These are phyloP conservation scores for Phlebiopsis gigantea DNA, from an alignment of 768 basidiomycete genomes.

Conservation along the genomic window DNA sequence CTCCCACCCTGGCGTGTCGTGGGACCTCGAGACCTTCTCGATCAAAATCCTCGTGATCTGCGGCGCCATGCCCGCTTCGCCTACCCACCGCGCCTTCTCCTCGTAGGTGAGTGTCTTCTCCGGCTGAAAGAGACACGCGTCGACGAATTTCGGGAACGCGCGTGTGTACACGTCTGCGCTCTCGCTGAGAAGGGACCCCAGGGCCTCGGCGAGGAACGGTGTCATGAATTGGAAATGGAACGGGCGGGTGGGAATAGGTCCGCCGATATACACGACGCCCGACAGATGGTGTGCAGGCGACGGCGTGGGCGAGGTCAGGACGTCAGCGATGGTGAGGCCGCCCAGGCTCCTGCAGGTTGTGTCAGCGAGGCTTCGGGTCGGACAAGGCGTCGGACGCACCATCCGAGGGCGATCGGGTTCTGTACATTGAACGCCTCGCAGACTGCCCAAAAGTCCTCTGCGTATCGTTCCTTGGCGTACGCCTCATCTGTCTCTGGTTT, in stretches of 20 bases:
- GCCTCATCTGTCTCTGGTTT: slow-evolving; percentile 18
- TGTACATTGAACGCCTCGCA: slow-evolving; percentile 20
- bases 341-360: neutral
- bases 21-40: slow-evolving; percentile 15
- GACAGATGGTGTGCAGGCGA: slow-evolving; percentile 12
- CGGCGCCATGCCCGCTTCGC: slow-evolving; percentile 18
- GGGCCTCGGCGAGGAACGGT: slow-evolving; percentile 7
- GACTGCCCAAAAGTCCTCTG: slow-evolving; percentile 27
- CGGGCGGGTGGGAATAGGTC: slow-evolving; percentile 16
- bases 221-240: slow-evolving; percentile 11
- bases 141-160: slow-evolving; percentile 17
- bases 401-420: slow-evolving; percentile 20
- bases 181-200: slow-evolving; percentile 9
- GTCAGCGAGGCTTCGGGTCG: neutral
- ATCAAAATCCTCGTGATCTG: slow-evolving; percentile 14
- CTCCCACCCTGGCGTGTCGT: slow-evolving; percentile 19
- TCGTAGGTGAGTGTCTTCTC: slow-evolving; percentile 13
- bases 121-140: slow-evolving; percentile 18
- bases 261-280: slow-evolving; percentile 22
- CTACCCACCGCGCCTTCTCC: slow-evolving; percentile 19
- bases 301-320: slow-evolving; percentile 16
- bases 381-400: slow-evolving; percentile 15
- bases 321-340: slow-evolving; percentile 5
- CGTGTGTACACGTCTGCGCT: slow-evolving; percentile 13
- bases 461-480: slow-evolving; percentile 20